Base-by-base conservation (phyloP, 805 yeast species). In the Yarrowia alimentaria region DNA sequence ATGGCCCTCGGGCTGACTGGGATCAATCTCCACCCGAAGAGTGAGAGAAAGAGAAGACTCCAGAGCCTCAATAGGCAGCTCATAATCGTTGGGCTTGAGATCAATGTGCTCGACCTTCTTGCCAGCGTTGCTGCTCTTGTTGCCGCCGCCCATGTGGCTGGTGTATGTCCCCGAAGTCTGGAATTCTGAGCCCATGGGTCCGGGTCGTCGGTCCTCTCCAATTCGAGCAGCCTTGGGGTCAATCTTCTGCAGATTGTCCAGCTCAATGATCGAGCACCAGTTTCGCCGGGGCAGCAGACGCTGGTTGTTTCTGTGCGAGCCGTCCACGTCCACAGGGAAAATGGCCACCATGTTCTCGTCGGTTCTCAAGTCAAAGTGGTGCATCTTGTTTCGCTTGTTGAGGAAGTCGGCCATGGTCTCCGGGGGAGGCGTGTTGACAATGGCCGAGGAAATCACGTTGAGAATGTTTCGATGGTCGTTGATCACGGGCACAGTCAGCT, bases 361-460 rank as follows among this genome's bases (percentile, higher is more conserved):
- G 4, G 90, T 81, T 29, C 72, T 64, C 31, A 60, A 64, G 60
- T 77, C 84, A 58, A 81, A 83, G 55, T 76, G 81, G 65, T 90
- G 97, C 17, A 78, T 69, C 50, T 74, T 75, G 11, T 85, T 74
- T 58, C 96, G 72, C 58, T 74, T 79, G 64, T 84, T 75, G 57
- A 91, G 69, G 56, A 91, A 70, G 5, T 70, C 68, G 0, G 95
- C 93, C 84, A 91, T 85, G 6, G 82, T 81, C 62, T 80, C 78
- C 1, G 97, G 96, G 2, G 98, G 98, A 10, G 99, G 96, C 0
- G 93, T 80, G 64, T 91, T 91, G 21, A 84, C 80, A 53, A 91
- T 88, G 3, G 98, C 98, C 13, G 96, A 86, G 6, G 93, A 81
- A 35, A 88, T 83, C 34, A 93, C 79, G 62, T 91, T 91, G 65